Conservation (phyloP, 1,139 yeast species). For the Taiozyma sp. region DNA sequence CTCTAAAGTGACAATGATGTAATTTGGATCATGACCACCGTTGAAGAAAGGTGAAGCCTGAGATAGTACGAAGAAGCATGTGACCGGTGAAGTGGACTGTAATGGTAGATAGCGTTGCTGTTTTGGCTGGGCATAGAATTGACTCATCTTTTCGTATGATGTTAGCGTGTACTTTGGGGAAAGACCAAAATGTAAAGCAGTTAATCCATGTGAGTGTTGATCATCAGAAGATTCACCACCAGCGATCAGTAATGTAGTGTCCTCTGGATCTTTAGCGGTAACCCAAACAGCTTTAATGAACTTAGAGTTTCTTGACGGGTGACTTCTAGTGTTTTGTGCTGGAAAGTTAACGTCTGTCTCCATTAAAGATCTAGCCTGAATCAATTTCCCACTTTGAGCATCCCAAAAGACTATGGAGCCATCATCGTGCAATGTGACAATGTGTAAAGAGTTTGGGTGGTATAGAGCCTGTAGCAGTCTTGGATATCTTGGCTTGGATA, state of each 20-base stretch:
- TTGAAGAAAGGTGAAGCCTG: slow-evolving; percentile 58
- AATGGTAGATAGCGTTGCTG: slow-evolving; percentile 52
- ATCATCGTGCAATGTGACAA: slow-evolving; percentile 74
- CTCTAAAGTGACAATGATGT: slow-evolving; percentile 52
- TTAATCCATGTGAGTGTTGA: slow-evolving; percentile 49
- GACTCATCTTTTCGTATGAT: slow-evolving; percentile 78
- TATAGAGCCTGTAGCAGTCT: slow-evolving; percentile 61
- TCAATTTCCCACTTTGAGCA: slow-evolving; percentile 63
- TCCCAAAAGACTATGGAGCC: slow-evolving; percentile 94
- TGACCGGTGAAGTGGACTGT: slow-evolving; percentile 38
- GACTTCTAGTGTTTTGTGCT: not conserved
- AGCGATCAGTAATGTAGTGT: slow-evolving; percentile 65
- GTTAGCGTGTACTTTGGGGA: slow-evolving; percentile 79
- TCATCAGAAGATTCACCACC: slow-evolving; percentile 53
- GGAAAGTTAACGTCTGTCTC: slow-evolving; percentile 64
- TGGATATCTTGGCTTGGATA: slow-evolving; percentile 38
- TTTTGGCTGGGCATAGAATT: slow-evolving; percentile 65
- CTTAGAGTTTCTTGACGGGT: slow-evolving; percentile 16
- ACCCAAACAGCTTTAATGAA: slow-evolving; percentile 51
- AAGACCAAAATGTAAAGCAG: slow-evolving; percentile 71
- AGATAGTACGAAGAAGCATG: slow-evolving; percentile 48
- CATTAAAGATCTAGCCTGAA: slow-evolving; percentile 70
- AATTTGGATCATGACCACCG: slow-evolving; percentile 66
- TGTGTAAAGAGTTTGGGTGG: slow-evolving; percentile 92
- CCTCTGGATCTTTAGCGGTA: slow-evolving; percentile 76